A percentile compares a stretch with the other conserved stretches of the same genome.
These are phyloP conservation scores for Lactuca sativa DNA, from an alignment of 129 eudicot genomes.

Conservation along the genomic window DNA sequence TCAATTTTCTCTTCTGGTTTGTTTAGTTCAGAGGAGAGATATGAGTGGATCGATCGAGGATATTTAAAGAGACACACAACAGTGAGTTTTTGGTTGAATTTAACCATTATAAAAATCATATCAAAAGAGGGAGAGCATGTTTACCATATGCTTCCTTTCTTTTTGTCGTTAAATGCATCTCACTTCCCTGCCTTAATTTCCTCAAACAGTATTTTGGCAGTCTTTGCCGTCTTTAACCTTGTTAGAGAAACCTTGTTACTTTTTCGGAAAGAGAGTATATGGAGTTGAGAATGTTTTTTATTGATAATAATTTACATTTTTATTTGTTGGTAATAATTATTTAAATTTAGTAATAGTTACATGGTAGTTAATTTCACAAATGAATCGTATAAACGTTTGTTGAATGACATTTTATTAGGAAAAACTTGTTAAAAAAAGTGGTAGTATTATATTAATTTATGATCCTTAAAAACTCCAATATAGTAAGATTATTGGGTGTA, in stretches of 20 bases:
- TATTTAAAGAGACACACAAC: slow-evolving; percentile 13
- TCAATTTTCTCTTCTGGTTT: too few relatives aligned
- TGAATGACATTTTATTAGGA: neutral
- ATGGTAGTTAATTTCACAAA: too few relatives aligned
- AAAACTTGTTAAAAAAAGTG: neutral
- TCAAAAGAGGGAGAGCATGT: neutral
- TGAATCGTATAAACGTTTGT: neutral
- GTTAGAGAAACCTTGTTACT: neutral
- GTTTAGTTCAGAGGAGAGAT: neutral
- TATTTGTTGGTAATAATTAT: too few relatives aligned
- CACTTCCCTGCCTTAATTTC: neutral
- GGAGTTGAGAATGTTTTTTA: neutral
- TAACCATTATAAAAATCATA: neutral
- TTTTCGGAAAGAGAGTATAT: neutral
- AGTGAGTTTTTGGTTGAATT: neutral
- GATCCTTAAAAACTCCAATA: neutral
- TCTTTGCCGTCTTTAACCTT: neutral
- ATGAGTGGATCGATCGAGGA: slow-evolving; percentile 4
- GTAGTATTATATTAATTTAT: too few relatives aligned
- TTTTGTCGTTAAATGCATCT: neutral
- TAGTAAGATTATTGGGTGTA: neutral
- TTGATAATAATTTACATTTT: neutral
- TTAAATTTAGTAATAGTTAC: neutral
- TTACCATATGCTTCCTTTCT: neutral
- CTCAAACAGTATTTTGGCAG: neutral